Percentiles rank a stretch among this genome's conserved stretches.
phyloP scores from a whole-genome alignment of 2,329 filamentous ascomycete genomes.

The Hypoxylon sp. region DNA sequence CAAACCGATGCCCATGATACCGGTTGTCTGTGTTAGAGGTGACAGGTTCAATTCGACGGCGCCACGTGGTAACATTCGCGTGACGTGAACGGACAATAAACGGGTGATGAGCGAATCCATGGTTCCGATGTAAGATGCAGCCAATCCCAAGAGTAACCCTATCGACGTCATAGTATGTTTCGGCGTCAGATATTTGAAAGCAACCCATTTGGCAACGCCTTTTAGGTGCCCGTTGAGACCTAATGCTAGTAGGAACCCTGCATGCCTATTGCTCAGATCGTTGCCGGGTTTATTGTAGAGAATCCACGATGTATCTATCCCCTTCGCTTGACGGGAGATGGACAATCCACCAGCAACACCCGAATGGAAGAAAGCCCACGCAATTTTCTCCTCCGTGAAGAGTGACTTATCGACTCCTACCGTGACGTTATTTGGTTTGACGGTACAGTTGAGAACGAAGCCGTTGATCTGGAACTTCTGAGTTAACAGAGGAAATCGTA shows the following conservation, averaged over 20 bases:
- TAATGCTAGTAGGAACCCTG: constrained; percentile 90
- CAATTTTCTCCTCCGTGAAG: constrained; percentile 96
- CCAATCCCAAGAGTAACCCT: constrained; percentile 90
- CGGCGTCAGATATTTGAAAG: constrained; percentile 98
- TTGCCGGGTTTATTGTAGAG: constrained; percentile 92
- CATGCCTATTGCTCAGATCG: constrained; percentile 95
- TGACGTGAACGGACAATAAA: constrained; percentile 94
- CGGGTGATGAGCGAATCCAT: constrained; percentile 98
- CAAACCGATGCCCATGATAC: constrained; percentile 96
- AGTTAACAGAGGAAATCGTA: constrained; percentile 88
- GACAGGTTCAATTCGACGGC: constrained; percentile 96
- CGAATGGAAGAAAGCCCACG: constrained; percentile 98
- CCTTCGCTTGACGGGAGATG: constrained; percentile 89
- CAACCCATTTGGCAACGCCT: constrained; percentile 95
- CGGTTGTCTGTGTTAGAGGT: constrained; percentile 92
- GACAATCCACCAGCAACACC: constrained; percentile 93
- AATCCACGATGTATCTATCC: constrained; percentile 99
- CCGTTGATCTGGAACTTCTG: constrained; percentile 92
- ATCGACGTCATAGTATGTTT: constrained; percentile 99
- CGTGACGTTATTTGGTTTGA: constrained; percentile 92
- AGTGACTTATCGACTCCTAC: constrained; percentile 90
- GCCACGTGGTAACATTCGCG: constrained; percentile 90
- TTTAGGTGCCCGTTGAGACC: constrained; percentile 97
- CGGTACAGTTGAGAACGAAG: constrained; percentile 91
- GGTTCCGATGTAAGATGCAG: constrained; percentile 93